phyloP scores from a whole-genome alignment of 73 alveolate genomes.

The Stentor coeruleus region DNA sequence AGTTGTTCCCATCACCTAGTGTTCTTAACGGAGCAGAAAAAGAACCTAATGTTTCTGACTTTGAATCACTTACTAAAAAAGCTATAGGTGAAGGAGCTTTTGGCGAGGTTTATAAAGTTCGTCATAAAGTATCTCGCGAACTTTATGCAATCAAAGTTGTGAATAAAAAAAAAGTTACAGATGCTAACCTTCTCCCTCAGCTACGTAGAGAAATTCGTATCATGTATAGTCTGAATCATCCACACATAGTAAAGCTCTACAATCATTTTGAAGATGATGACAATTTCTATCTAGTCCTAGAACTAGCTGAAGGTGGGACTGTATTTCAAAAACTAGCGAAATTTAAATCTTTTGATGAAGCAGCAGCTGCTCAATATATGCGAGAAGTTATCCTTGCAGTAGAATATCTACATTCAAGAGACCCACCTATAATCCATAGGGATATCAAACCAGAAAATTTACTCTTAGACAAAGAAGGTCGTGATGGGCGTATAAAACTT shows the following conservation, averaged over 20 bases:
- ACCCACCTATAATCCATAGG: constrained; percentile 83
- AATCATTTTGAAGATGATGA: constrained; percentile 88
- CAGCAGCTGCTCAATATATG: constrained; percentile 72
- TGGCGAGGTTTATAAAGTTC: constrained; percentile 66
- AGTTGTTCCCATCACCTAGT: constrained; percentile 72
- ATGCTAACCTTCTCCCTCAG: constrained; percentile 68
- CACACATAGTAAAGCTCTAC: constrained; percentile 73
- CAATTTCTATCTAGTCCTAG: constrained; percentile 70
- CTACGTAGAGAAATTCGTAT: constrained; percentile 88
- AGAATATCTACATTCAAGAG: constrained; percentile 65
- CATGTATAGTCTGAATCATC: constrained; percentile 86
- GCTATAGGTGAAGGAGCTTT: constrained; percentile 71
- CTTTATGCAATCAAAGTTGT: constrained; percentile 77
- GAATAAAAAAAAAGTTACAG: constrained; percentile 66
- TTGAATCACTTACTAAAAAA: constrained; percentile 67
- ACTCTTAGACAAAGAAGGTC: constrained; percentile 64
- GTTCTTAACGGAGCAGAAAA: constrained; percentile 75
- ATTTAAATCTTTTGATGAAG: constrained; percentile 60
- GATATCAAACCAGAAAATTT: constrained; percentile 85
- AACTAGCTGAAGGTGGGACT: constrained; percentile 47
- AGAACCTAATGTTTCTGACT: constrained; percentile 84
- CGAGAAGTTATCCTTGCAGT: constrained; percentile 76
- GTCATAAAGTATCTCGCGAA: constrained; percentile 58
- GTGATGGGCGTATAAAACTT: constrained; percentile 58
- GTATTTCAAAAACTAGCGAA: constrained; percentile 39